Conservation (phyloP, 495 filamentous ascomycete genomes). For the Penicillium flavigenum region DNA sequence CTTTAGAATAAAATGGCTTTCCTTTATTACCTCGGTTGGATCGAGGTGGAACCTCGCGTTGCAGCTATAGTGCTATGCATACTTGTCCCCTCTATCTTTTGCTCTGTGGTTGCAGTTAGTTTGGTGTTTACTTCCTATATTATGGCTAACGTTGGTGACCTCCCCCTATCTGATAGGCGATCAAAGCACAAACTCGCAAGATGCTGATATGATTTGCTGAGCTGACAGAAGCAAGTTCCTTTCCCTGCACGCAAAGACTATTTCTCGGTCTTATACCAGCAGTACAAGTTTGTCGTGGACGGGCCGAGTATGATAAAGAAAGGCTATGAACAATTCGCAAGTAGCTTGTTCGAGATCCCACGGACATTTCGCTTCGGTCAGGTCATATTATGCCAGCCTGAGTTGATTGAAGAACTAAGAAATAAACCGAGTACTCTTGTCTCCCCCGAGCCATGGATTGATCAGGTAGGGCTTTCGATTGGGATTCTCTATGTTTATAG, state of each 20-base stretch:
- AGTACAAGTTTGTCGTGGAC: constrained; percentile 25
- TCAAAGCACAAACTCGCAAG: background rate
- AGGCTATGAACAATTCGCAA: constrained; percentile 19
- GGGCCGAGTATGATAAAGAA: constrained; percentile 23
- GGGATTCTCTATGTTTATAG: background rate
- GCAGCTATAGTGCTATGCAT: background rate
- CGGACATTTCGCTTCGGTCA: constrained; percentile 30
- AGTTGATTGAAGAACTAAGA: constrained; percentile 26
- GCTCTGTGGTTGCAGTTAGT: constrained; percentile 1
- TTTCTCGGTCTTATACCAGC: constrained; percentile 21
- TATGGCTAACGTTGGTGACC: constrained; percentile 21
- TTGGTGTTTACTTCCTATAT: constrained; percentile 19
- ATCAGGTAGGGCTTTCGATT: constrained; percentile 18
- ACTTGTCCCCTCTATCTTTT: background rate
- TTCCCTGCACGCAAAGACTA: constrained; percentile 12
- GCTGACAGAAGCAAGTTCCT: constrained; percentile 11
- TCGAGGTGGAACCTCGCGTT: background rate
- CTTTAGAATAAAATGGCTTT: background rate
- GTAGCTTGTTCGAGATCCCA: constrained; percentile 27
- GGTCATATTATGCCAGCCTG: constrained; percentile 23
- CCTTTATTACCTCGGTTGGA: background rate
- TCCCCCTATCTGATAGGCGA: background rate
- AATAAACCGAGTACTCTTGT: constrained; percentile 16
- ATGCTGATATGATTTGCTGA: background rate
- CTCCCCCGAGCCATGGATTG: constrained; percentile 32